These are phyloP conservation scores for Orbilia ellipsospora DNA, from an alignment of 2,329 filamentous ascomycete genomes.

Conservation along the genomic window DNA sequence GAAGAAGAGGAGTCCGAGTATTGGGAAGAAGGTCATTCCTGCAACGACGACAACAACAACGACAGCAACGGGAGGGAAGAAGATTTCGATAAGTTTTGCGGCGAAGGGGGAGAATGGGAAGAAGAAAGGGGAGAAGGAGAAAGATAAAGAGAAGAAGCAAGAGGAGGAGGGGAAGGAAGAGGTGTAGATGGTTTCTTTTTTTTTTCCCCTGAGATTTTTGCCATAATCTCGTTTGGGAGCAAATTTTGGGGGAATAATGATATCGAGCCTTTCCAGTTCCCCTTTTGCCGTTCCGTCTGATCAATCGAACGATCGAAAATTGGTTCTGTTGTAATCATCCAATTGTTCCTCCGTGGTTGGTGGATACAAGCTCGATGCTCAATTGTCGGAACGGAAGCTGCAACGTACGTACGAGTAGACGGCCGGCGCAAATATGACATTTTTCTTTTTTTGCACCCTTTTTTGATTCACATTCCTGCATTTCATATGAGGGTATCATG, in stretches of 20 bases:
- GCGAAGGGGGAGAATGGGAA: slow-evolving; percentile 49
- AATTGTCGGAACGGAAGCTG: no score
- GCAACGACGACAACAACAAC: slow-evolving; percentile 55
- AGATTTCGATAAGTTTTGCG: slow-evolving; percentile 59
- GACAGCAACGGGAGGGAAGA: slow-evolving; percentile 53
- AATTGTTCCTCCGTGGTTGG: not conserved
- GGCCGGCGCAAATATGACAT: not conserved
- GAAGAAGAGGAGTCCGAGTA: slow-evolving; percentile 46
- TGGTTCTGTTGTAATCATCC: slow-evolving; percentile 9
- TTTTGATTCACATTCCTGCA: not conserved
- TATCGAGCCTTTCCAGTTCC: not conserved
- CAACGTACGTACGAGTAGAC: not conserved
- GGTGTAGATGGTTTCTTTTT: not conserved
- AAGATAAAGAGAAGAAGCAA: slow-evolving; percentile 26
- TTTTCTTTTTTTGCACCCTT: not conserved
- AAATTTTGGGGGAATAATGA: not conserved
- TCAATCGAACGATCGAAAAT: slow-evolving; percentile 1
- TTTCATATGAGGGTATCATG: slow-evolving; percentile 1
- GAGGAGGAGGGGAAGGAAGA: slow-evolving; percentile 12
- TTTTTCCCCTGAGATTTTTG: not conserved
- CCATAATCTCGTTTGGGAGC: not conserved
- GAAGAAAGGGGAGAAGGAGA: slow-evolving; percentile 28
- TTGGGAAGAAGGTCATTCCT: slow-evolving; percentile 37
- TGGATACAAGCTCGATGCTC: not conserved
- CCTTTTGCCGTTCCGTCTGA: not conserved